Base-by-base conservation (phyloP, 23 red algal species). In the Porphyridium purpureum region DNA sequence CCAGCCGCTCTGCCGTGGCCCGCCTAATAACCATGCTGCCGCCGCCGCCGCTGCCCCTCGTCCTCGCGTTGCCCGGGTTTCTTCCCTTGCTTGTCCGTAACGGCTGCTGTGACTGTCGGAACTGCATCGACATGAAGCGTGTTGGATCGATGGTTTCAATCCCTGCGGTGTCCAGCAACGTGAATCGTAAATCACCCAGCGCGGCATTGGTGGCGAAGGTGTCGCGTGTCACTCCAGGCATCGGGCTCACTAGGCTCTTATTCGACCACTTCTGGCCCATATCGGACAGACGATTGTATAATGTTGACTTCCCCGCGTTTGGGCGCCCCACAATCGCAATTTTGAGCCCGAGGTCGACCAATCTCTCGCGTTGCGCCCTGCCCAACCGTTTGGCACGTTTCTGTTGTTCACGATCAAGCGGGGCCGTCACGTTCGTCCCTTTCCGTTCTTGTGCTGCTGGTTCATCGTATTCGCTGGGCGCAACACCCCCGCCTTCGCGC, bases 251-350 rank as follows among this genome's bases (percentile, higher is more conserved):
- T 7, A 93, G 11, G 17, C 11, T 11, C 38, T 44, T 44, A 44
- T 44, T 11, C 11, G 11, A 11, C 38, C 38, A 17, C 11, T 11
- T 17, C 38, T 11, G 11, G 11, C 11, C 38, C 11, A 11, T 44
- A 44, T 44, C 38, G 17, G 72, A 63, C 25, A 93, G 73, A 19
- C 74, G 62, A 46, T 93, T 93, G 50, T 76, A 93, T 22, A 93
- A 69, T 23, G 74, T 93, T 58, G 61, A 70, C 58, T 93, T 93
- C 0, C 84, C 84, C 29, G 81, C 84, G 33, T 93, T 93, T 36
- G 84, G 73, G 4, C 72, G 61, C 25, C 84, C 84, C 9, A 93
- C 66, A 7, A 81, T 38, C n/a, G 84, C 74, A 36, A 80, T 49
- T 3, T 26, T 50, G 6, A 93, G 50, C 7, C 49, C 24, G 5